These are phyloP conservation scores for Fusarium robinianum DNA, from an alignment of 2,329 filamentous ascomycete species.

Conservation along the genomic window DNA sequence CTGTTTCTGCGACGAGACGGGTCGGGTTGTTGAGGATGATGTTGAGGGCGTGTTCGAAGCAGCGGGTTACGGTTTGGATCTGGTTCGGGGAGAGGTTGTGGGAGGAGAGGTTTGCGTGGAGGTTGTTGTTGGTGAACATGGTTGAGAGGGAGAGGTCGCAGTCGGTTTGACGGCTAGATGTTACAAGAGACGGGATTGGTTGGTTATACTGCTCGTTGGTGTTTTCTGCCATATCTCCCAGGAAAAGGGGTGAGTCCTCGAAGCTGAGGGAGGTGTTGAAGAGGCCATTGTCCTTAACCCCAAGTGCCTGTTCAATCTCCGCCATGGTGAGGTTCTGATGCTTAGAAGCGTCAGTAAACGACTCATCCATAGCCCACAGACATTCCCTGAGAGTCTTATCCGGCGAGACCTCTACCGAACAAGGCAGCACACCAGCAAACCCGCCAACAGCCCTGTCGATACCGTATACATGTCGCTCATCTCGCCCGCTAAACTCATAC, in stretches of 20 bases:
- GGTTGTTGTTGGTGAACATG: slow-evolving; percentile 46
- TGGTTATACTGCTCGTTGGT: too few species aligned
- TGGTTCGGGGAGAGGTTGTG: slow-evolving; percentile 50
- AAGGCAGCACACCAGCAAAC: slow-evolving; percentile 49
- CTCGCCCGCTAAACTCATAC: slow-evolving; percentile 51
- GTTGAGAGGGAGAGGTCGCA: slow-evolving; percentile 53
- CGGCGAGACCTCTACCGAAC: slow-evolving; percentile 40
- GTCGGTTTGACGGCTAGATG: slow-evolving; percentile 46
- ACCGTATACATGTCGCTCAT: slow-evolving; percentile 48
- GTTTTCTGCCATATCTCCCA: too few species aligned
- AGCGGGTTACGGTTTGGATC: slow-evolving; percentile 53
- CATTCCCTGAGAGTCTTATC: slow-evolving; percentile 40
- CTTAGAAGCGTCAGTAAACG: slow-evolving; percentile 21
- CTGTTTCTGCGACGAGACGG: slow-evolving; percentile 49
- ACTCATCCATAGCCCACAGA: slow-evolving; percentile 41
- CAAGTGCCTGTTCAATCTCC: slow-evolving; percentile 53
- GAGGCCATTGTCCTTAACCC: slow-evolving; percentile 47
- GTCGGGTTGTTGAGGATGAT: slow-evolving; percentile 50
- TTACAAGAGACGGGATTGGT: slow-evolving; percentile 19
- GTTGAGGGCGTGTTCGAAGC: slow-evolving; percentile 57
- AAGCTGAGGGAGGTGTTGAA: slow-evolving; percentile 59
- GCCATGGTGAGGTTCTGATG: slow-evolving; percentile 53
- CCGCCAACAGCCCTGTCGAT: slow-evolving; percentile 51
- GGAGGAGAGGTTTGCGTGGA: slow-evolving; percentile 52
- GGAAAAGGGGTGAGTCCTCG: slow-evolving; percentile 44